Conservation (phyloP, 495 filamentous ascomycete genomes). For the Haplographium delicatum region DNA sequence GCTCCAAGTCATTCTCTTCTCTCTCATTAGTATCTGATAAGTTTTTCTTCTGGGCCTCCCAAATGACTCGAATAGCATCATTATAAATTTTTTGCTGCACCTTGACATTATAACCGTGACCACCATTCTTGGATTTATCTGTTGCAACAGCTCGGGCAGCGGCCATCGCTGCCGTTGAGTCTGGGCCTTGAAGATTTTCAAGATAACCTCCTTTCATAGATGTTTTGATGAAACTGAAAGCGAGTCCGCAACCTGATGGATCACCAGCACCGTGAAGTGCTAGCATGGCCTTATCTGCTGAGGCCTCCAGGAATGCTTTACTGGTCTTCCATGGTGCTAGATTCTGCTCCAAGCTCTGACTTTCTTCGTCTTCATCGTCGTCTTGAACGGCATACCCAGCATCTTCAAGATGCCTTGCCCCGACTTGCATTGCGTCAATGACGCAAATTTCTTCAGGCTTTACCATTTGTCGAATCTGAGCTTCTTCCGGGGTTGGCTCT, state of each 20-base stretch:
- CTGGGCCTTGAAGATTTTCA: constrained; percentile 78
- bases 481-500: constrained; percentile 69
- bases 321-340: constrained; percentile 93
- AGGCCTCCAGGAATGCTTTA: constrained; percentile 91
- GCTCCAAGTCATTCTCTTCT: constrained; percentile 64
- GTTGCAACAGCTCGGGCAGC: constrained; percentile 51
- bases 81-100: constrained; percentile 87
- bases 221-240: constrained; percentile 91
- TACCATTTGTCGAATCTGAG: constrained; percentile 75
- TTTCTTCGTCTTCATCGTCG: constrained; percentile 62
- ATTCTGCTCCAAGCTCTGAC: constrained; percentile 67
- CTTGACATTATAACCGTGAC: constrained; percentile 95
- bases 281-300: constrained; percentile 94
- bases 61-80: constrained; percentile 79
- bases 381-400: constrained; percentile 74
- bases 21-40: constrained; percentile 52
- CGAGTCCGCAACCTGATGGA: constrained; percentile 88
- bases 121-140: constrained; percentile 78
- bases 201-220: constrained; percentile 99
- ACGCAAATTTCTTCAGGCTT: constrained; percentile 93
- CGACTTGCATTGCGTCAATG: constrained; percentile 94
- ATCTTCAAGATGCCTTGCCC: constrained; percentile 75
- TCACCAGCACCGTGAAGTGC: constrained; percentile 90
- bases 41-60: constrained; percentile 78
- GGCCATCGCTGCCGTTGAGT: constrained; percentile 64